A percentile compares a stretch with the other conserved stretches of the same genome.
These are phyloP conservation scores for Podosphaera fusca DNA, from an alignment of 2,329 filamentous ascomycete genomes.

Conservation along the genomic window DNA sequence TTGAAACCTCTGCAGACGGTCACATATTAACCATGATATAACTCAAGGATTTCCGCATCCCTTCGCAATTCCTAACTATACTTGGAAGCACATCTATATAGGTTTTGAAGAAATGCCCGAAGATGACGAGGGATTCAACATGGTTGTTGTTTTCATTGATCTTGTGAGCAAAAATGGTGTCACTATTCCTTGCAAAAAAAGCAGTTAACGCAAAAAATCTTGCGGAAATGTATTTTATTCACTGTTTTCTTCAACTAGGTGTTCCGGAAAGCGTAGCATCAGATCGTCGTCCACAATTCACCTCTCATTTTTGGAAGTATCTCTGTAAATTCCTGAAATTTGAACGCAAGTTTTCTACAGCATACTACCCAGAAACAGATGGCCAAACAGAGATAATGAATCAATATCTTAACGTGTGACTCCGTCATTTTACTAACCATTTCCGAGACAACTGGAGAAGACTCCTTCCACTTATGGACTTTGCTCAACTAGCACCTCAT, in stretches of 20 bases:
- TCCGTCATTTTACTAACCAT: slow-evolving; percentile 1
- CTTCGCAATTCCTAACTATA: neutral
- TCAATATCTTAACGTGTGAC: slow-evolving; percentile 5
- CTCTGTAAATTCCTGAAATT: neutral
- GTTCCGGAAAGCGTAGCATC: slow-evolving; percentile 3
- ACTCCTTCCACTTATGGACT: neutral
- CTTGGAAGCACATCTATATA: slow-evolving; percentile 2
- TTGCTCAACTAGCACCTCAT: neutral
- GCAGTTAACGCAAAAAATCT: neutral
- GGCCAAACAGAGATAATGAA: slow-evolving; percentile 8
- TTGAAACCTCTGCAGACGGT: neutral
- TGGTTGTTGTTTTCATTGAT: neutral
- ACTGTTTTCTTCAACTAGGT: neutral
- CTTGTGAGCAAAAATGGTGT: neutral
- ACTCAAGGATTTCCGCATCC: slow-evolving; percentile 2
- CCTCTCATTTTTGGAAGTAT: neutral
- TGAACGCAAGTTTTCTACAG: neutral
- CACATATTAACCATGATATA: neutral
- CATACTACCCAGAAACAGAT: slow-evolving; percentile 2
- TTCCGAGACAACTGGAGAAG: neutral
- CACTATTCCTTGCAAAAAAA: neutral
- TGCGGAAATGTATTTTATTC: slow-evolving; percentile 2
- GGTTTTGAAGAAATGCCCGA: slow-evolving; percentile 3
- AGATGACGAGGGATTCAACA: slow-evolving; percentile 1
- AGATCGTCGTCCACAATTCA: slow-evolving; percentile 1